Conservation (phyloP, 495 filamentous ascomycete genomes). For the Penicillium parvum region DNA sequence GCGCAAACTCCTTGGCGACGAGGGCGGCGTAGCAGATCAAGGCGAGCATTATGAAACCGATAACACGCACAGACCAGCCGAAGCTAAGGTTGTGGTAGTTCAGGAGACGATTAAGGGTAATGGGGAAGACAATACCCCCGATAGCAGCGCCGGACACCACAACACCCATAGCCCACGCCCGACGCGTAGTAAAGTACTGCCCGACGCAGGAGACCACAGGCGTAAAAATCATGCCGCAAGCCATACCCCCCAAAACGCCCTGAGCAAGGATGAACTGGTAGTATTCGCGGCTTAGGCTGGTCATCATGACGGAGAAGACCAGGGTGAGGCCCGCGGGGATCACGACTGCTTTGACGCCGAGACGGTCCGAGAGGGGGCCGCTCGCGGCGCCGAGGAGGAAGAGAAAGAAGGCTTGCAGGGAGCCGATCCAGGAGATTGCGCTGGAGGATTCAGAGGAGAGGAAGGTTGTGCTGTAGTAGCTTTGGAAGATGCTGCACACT, state of each 20-base stretch:
- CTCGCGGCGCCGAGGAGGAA: conserved; percentile 24
- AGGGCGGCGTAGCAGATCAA: conserved; percentile 16
- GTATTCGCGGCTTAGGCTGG: conserved; percentile 45
- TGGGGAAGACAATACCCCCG: conserved; percentile 37
- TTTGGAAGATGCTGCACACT: background rate
- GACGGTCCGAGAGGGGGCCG: conserved; percentile 33
- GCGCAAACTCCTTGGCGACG: conserved; percentile 1
- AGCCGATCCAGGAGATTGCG: conserved; percentile 19
- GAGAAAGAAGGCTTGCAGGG: conserved; percentile 29
- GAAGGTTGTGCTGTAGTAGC: background rate
- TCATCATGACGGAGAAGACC: conserved; percentile 40
- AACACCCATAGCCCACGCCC: conserved; percentile 45
- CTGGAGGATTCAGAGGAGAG: background rate
- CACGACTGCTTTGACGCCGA: background rate
- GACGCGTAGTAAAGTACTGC: conserved; percentile 49
- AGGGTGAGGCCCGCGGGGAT: background rate
- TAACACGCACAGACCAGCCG: conserved; percentile 16
- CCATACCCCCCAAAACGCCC: conserved; percentile 44
- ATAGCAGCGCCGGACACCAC: background rate
- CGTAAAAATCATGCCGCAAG: conserved; percentile 40
- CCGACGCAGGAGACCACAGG: conserved; percentile 43
- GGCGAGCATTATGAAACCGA: conserved; percentile 20
- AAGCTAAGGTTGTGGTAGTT: conserved; percentile 13
- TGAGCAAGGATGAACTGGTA: conserved; percentile 56
- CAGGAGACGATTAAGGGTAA: conserved; percentile 7